Conservation (phyloP, 805 yeast species). For the Spathaspora sp. region DNA sequence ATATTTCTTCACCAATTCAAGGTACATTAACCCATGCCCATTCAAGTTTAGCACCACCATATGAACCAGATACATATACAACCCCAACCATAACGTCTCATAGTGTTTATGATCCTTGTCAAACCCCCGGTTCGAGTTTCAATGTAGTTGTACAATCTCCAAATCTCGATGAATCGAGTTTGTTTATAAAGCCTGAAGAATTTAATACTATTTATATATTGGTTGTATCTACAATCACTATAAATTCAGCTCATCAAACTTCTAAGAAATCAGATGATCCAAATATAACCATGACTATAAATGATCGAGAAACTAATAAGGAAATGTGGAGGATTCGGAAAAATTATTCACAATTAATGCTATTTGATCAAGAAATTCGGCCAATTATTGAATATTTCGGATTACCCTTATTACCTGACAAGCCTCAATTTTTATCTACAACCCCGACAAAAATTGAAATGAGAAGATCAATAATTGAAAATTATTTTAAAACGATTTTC, state of each 20-base stretch:
- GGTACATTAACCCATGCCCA: slow-evolving; percentile 3
- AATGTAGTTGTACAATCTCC: slow-evolving; percentile 17
- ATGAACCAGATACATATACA: slow-evolving; percentile 1
- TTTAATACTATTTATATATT: slow-evolving; percentile 47
- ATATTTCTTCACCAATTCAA: slow-evolving; percentile 15
- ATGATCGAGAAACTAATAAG: slow-evolving; percentile 56
- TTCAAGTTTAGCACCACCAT: slow-evolving; percentile 8
- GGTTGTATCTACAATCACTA: slow-evolving; percentile 45
- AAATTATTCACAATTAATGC: slow-evolving; percentile 52
- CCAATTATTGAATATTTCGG: slow-evolving; percentile 48
- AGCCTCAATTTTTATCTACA: slow-evolving; percentile 49
- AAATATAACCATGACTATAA: slow-evolving; percentile 55
- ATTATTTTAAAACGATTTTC: slow-evolving; percentile 57
- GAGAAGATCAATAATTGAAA: slow-evolving; percentile 52
- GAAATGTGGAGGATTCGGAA: slow-evolving; percentile 78
- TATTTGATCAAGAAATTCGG: slow-evolving; percentile 60
- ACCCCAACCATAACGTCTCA: slow-evolving; percentile 4
- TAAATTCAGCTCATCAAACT: slow-evolving; percentile 26
- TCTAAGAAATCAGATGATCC: slow-evolving; percentile 53
- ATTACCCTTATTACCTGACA: slow-evolving; percentile 65
- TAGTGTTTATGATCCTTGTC: slow-evolving; percentile 4
- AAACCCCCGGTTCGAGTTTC: slow-evolving; percentile 24
- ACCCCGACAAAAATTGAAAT: slow-evolving; percentile 64
- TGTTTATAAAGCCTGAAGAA: slow-evolving; percentile 59
- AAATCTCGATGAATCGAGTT: slow-evolving; percentile 35